Conservation (phyloP, 108 stramenopile species). For the Craspedostauros australis region DNA sequence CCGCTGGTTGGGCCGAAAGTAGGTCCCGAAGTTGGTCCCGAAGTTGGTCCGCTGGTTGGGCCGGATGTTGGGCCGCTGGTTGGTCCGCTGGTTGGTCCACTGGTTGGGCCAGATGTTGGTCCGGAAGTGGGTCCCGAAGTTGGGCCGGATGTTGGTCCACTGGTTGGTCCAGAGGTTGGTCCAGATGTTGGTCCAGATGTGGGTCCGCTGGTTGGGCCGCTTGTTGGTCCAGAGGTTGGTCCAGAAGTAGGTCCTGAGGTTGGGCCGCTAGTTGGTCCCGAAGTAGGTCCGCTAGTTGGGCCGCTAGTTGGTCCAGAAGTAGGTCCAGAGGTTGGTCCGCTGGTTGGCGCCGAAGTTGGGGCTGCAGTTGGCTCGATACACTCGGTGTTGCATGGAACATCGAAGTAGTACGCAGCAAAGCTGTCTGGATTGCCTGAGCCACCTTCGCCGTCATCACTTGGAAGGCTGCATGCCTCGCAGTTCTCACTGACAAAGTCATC, state of each 20-base stretch:
- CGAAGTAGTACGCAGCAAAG: too few relatives aligned
- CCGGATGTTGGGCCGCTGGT: conserved; percentile 2
- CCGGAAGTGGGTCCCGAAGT: neutral
- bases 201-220: conserved; percentile 1
- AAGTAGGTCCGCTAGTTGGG: too few relatives aligned
- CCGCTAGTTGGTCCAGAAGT: neutral
- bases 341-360: neutral
- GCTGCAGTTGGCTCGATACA: neutral
- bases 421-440: too few relatives aligned
- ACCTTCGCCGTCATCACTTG: too few relatives aligned
- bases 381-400: too few relatives aligned
- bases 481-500: too few relatives aligned
- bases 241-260: conserved; percentile 1
- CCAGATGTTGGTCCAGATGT: conserved; percentile 1
- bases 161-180: conserved; percentile 7
- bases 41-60: conserved; percentile 2
- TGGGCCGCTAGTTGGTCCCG: neutral
- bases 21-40: conserved; percentile 1
- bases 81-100: neutral
- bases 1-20: conserved; percentile 1
- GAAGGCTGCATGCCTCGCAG: too few relatives aligned
- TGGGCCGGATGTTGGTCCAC: neutral
- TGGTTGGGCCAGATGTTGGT: conserved; percentile 1
- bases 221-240: conserved; percentile 2
- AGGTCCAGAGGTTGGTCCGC: conserved; percentile 2